phyloP scores from a whole-genome alignment of 2,329 filamentous ascomycete species.

The Helminthosporium solani region DNA sequence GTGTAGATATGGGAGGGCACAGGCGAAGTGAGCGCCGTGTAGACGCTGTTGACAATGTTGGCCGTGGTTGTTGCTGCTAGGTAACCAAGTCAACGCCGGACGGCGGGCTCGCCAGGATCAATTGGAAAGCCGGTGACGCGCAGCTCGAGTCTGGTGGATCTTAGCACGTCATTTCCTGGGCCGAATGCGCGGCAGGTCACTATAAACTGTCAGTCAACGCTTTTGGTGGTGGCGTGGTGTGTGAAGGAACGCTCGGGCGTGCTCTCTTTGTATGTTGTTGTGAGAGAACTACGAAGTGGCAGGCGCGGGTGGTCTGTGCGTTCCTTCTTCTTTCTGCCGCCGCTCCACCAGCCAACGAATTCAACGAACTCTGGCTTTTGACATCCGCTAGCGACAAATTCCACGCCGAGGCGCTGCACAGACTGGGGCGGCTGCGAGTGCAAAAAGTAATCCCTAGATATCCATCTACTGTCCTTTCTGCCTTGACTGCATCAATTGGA shows the following conservation, averaged over 20 bases:
- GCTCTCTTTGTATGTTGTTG: constrained; percentile 28
- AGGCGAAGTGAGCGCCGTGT: constrained; percentile 19
- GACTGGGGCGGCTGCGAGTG: too few relatives aligned
- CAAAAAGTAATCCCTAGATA: too few relatives aligned
- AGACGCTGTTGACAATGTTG: constrained; percentile 7
- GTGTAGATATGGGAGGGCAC: constrained; percentile 5
- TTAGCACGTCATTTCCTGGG: constrained; percentile 18
- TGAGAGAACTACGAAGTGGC: constrained; percentile 14
- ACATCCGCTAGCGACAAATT: too few relatives aligned
- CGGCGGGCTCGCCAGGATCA: constrained; percentile 40
- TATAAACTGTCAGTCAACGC: constrained; percentile 10
- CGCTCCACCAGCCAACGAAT: not conserved
- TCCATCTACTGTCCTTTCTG: too few relatives aligned
- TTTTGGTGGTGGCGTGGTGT: constrained; percentile 11
- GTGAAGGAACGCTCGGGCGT: constrained; percentile 9
- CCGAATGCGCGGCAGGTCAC: constrained; percentile 11
- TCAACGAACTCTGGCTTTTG: not conserved
- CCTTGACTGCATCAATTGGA: too few relatives aligned
- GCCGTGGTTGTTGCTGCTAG: constrained; percentile 29
- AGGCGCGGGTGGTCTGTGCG: constrained; percentile 12
- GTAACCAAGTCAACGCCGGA: constrained; percentile 25
- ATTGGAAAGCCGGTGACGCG: constrained; percentile 35
- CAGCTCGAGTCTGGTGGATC: constrained; percentile 13
- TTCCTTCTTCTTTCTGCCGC: constrained; percentile 7
- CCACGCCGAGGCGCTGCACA: too few relatives aligned